A percentile compares a stretch with the other conserved stretches of the same genome.
Conservation (phyloP, 2,329 filamentous ascomycete species). For the Neonectria punicea region DNA sequence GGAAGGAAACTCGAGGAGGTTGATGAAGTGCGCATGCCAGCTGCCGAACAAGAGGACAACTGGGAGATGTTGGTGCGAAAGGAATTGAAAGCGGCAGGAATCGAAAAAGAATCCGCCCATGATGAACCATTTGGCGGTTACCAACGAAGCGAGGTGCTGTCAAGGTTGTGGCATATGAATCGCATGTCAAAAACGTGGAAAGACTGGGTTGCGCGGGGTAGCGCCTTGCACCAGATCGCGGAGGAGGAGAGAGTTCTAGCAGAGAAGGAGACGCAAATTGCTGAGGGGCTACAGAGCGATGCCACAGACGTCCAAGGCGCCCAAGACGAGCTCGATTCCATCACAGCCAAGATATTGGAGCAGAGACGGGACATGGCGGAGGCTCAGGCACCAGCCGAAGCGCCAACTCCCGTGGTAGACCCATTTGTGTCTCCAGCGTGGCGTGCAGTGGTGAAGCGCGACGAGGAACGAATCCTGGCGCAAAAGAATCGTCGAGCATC, state of each 20-base stretch:
- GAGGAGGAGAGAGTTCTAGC: constrained; percentile 50
- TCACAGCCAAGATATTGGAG: not conserved
- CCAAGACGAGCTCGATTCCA: not conserved
- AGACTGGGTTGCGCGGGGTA: constrained; percentile 55
- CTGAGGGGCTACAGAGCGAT: not conserved
- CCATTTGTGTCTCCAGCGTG: not conserved
- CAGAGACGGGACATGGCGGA: not conserved
- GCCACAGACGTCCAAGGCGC: not conserved
- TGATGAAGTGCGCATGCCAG: constrained; percentile 48
- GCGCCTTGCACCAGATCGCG: constrained; percentile 54
- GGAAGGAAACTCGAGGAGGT: constrained; percentile 52
- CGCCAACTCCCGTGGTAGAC: not conserved
- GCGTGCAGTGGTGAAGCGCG: not conserved
- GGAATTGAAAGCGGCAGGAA: constrained; percentile 37
- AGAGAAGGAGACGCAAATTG: constrained; percentile 35
- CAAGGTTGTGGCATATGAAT: constrained; percentile 45
- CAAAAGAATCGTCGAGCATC: not conserved
- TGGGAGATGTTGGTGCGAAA: constrained; percentile 57
- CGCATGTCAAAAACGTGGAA: constrained; percentile 46
- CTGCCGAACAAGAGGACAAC: constrained; percentile 55
- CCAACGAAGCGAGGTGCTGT: constrained; percentile 44
- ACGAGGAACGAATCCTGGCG: not conserved
- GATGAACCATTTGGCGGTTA: constrained; percentile 44
- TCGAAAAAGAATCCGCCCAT: constrained; percentile 1
- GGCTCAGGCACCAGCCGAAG: not conserved